Base-by-base conservation (phyloP, 2,329 filamentous ascomycete species). In the Truncatella angustata region DNA sequence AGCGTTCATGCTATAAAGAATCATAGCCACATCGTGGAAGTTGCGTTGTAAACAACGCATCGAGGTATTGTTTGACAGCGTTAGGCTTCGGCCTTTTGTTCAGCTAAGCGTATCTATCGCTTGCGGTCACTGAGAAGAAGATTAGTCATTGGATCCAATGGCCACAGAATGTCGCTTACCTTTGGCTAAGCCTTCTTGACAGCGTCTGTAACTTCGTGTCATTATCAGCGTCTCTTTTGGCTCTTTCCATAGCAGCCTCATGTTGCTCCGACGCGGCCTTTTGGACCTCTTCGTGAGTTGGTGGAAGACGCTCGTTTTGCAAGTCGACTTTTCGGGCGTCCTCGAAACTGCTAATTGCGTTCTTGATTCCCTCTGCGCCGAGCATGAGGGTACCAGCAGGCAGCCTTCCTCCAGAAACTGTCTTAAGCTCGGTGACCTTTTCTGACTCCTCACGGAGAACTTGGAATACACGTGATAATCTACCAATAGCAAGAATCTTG, bases 401-500 rank as follows among this genome's bases (percentile, higher is more conserved):
- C 57, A 99, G 81, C 65, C 92, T 86, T 54, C 94, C 94, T 60
- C 94, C 94, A 56, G 91, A 88, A 40, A 92, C 93, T 42, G 93
- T 97, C 83, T 99, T 99, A 70, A 99, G 84, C 73, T 99, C 94
- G 35, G 93, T 97, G 52, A 99, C 92, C 63, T 88, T 85, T 77
- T 99, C 94, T 2, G 92, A 96, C 73, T 99, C 94, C 74, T 99
- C 94, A 65, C 94, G 91, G 62, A 99, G 75, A 47, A 99, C 94
- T 70, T 99, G 94, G 86, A 99, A 99, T 55, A 99, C 94, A 63
- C 94, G 90, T 34, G 94, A 97, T 58, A 99, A 80, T 61, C 94
- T 90, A 26, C 94, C 94, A 65, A 99, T 99, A 55, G 94, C 94
- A 63, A 99, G 77, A 66, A 99, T 97, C 80, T 99, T 99, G 85